Conservation (phyloP, 306 rosid genomes). For the Cicer cuneatum region DNA sequence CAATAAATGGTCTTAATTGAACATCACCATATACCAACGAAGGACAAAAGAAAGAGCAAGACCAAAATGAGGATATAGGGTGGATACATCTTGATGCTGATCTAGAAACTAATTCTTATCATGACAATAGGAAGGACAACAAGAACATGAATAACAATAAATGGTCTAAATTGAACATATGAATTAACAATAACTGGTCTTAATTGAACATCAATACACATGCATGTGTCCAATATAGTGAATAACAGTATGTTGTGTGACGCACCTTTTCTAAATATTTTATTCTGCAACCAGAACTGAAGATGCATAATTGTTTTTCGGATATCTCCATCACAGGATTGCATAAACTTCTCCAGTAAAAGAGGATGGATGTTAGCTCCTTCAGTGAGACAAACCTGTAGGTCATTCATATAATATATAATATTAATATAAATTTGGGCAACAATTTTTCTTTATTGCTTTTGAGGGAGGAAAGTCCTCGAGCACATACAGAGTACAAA, state of each 20-base stretch:
- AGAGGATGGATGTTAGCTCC: conserved; percentile 60
- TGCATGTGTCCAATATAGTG: conserved; percentile 1
- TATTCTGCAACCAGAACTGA: conserved; percentile 96
- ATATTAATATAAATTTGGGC: conserved; percentile 20
- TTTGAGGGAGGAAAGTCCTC: conserved; percentile 30
- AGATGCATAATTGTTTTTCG: conserved; percentile 80
- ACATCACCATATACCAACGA: conserved; percentile 17
- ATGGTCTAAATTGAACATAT: not conserved
- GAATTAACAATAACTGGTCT: conserved; percentile 28
- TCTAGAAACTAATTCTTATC: conserved; percentile 1
- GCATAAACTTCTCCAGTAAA: conserved; percentile 69
- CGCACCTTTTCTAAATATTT: conserved; percentile 62
- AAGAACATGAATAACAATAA: not conserved
- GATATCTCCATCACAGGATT: conserved; percentile 72
- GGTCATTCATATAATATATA: conserved; percentile 30
- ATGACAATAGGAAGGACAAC: conserved; percentile 24
- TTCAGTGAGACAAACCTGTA: conserved; percentile 86
- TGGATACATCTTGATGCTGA: conserved; percentile 5
- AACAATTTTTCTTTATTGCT: conserved; percentile 19
- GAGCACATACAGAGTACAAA: conserved; percentile 65
- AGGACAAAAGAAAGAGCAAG: conserved; percentile 14
- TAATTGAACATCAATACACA: conserved; percentile 26
- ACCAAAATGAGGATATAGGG: not conserved
- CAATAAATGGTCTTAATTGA: not conserved
- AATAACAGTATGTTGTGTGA: conserved; percentile 14